Base-by-base conservation (phyloP, 768 basidiomycete species). In the Mycena indigotica region DNA sequence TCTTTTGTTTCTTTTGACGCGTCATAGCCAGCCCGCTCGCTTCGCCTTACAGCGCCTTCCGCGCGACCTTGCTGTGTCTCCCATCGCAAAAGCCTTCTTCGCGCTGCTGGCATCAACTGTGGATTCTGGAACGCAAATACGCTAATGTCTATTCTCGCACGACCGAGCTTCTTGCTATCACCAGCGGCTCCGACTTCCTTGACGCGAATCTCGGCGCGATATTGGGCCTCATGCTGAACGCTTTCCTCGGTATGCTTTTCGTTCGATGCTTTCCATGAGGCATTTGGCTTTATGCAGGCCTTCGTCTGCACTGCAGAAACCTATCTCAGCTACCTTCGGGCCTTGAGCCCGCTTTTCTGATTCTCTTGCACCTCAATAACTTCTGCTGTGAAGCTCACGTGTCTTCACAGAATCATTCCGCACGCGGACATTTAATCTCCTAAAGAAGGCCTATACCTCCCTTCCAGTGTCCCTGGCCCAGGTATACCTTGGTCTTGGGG, bases 401-500 rank as follows among this genome's bases (percentile, higher is more conserved):
- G n/a, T n/a, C n/a, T n/a, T n/a, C n/a, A n/a, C 57, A 91, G 89
- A 82, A 3, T 67, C 75, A 8, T 90, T 89, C 71, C 84, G 86
- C 41, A 65, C 66, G 54, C 77, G 83, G 57, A 85, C 84, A 0
- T 78, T 87, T 59, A 63, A 65, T 1, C 74, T 90, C 8, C 64
- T 90, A 21, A 79, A 84, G 8, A 82, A 77, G 63, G 86, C 86
- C n/a, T 90, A 88, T 69, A 79, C 81, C 2, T 84, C 85, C 1
- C 71, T 91, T 23, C 80, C 83, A 13, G 58, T 85, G 12, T 54
- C 77, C 2, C 74, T 85, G 3, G 85, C 83, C 13, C 78, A 83
- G 61, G 69, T 61, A 25, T 89, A 88, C 66, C 75, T 90, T 39
- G 84, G 85, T 23, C 69, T 84, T 57, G 56, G 70, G 6, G 58